A percentile compares a stretch with the other conserved stretches of the same genome.
These are phyloP conservation scores for Taxawa tesnikishii DNA, from an alignment of 2,329 filamentous ascomycete species.

Conservation along the genomic window DNA sequence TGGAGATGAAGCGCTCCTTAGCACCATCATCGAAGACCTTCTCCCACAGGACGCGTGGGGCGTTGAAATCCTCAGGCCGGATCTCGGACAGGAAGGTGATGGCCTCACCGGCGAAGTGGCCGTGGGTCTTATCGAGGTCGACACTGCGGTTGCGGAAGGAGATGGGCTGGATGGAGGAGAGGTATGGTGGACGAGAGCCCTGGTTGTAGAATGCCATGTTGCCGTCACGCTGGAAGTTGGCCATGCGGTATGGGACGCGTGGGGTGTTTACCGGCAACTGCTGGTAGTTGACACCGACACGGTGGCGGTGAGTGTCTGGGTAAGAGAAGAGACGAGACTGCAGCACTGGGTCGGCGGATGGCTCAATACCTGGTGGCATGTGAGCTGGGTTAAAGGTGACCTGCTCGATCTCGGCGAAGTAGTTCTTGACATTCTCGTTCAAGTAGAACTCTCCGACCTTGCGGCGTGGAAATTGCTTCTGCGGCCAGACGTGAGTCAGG, in stretches of 20 bases:
- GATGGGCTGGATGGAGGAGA: conserved; percentile 40
- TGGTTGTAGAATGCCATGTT: conserved; percentile 57
- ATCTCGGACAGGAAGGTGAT: conserved; percentile 41
- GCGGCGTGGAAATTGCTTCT: conserved; percentile 38
- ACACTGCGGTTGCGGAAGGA: conserved; percentile 33
- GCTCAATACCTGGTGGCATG: conserved; percentile 54
- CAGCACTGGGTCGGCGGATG: conserved; percentile 57
- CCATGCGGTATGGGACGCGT: conserved; percentile 43
- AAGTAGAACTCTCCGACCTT: conserved; percentile 41
- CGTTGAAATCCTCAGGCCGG: conserved; percentile 41
- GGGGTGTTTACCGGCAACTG: conserved; percentile 43
- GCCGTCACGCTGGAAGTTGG: conserved; percentile 62
- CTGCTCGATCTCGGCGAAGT: conserved; percentile 58
- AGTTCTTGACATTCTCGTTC: conserved; percentile 46
- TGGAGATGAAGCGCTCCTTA: conserved; percentile 45
- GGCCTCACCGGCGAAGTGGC: conserved; percentile 36
- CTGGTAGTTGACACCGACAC: conserved; percentile 46
- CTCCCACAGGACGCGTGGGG: conserved; percentile 47
- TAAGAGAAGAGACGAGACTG: conserved; percentile 61
- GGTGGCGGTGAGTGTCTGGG: conserved; percentile 50
- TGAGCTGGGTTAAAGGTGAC: conserved; percentile 57
- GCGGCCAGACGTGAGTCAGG: conserved; percentile 42
- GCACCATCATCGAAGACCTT: conserved; percentile 48
- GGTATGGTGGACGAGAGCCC: conserved; percentile 45
- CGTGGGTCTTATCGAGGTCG: conserved; percentile 37